Evolutionary conservation across 2,329 filamentous ascomycete species (phyloP).

Genomic region (Penicillium frequentans): DNA sequence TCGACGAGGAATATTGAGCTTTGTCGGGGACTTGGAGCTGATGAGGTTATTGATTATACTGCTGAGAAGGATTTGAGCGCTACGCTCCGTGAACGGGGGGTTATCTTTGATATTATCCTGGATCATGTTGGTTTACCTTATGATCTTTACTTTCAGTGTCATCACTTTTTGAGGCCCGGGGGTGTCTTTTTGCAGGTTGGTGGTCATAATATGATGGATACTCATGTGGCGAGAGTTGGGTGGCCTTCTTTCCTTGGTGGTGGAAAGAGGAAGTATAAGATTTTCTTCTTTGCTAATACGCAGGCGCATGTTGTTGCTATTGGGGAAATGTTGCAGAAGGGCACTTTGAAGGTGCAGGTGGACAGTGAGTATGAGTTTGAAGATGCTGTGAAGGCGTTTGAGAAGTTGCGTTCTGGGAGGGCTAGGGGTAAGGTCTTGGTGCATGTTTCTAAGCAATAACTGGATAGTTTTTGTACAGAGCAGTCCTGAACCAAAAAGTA

Average conservation of each 20-base stretch:
- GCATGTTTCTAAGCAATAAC: not conserved
- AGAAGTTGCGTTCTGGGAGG: constrained; percentile 57
- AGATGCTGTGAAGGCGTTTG: constrained; percentile 58
- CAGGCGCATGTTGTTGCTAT: constrained; percentile 51
- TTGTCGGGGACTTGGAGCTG: constrained; percentile 60
- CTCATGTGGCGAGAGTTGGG: constrained; percentile 38
- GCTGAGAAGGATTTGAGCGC: constrained; percentile 47
- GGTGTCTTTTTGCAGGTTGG: constrained; percentile 58
- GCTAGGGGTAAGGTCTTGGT: constrained; percentile 57
- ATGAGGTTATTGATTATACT: constrained; percentile 64
- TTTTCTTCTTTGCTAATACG: constrained; percentile 38
- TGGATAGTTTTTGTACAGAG: not conserved
- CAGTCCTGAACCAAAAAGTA: too few species aligned
- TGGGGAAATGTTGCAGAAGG: constrained; percentile 57
- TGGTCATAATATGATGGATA: constrained; percentile 32
- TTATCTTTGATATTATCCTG: constrained; percentile 54
- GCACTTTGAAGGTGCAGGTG: constrained; percentile 58
- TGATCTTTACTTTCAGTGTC: constrained; percentile 54
- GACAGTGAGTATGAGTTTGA: constrained; percentile 59
- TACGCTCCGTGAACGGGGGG: constrained; percentile 48
- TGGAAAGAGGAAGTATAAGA: constrained; percentile 42
- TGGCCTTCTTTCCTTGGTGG: constrained; percentile 53
- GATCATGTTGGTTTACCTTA: constrained; percentile 58
- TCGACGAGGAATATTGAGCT: constrained; percentile 59
- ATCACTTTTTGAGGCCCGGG: constrained; percentile 50